phyloP scores from a whole-genome alignment of 1,139 yeast genomes.

The Candida anutae region DNA sequence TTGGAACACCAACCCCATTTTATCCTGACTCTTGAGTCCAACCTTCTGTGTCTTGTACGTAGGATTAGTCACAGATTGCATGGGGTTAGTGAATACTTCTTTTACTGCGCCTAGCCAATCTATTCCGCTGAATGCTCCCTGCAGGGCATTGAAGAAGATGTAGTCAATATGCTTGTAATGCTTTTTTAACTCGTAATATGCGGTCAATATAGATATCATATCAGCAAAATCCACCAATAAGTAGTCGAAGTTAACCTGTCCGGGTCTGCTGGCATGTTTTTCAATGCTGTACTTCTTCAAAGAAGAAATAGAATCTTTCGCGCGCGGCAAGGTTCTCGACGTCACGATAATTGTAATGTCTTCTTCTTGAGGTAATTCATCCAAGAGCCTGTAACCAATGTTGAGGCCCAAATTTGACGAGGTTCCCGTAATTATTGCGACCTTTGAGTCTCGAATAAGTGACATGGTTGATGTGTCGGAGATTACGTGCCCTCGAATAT shows the following conservation, averaged over 20 bases:
- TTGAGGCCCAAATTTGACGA: constrained; percentile 76
- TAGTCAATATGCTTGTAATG: constrained; percentile 65
- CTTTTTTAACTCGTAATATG: constrained; percentile 60
- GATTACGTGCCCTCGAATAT: no score
- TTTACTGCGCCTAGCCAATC: constrained; percentile 74
- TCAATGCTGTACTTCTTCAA: constrained; percentile 47
- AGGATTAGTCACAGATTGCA: constrained; percentile 78
- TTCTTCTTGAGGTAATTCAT: constrained; percentile 41
- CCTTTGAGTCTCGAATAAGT: constrained; percentile 16
- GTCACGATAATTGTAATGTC: constrained; percentile 77
- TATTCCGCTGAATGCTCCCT: constrained; percentile 78
- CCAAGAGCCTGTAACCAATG: constrained; percentile 72
- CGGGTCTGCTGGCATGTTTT: constrained; percentile 29
- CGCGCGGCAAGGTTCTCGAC: constrained; percentile 80
- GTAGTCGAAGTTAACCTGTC: constrained; percentile 75
- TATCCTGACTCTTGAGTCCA: constrained; percentile 67
- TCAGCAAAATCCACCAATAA: constrained; percentile 80
- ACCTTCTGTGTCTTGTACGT: constrained; percentile 72
- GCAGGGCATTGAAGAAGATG: constrained; percentile 82
- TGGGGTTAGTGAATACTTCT: constrained; percentile 57
- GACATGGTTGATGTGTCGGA: no score
- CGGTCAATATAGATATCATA: constrained; percentile 77
- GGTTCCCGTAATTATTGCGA: constrained; percentile 40
- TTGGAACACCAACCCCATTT: constrained; percentile 82
- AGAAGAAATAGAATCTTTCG: constrained; percentile 60